Percentiles rank a stretch among this genome's conserved stretches.
phyloP scores from a whole-genome alignment of 345 rosid genomes.

The Atalantia buxifolia region DNA sequence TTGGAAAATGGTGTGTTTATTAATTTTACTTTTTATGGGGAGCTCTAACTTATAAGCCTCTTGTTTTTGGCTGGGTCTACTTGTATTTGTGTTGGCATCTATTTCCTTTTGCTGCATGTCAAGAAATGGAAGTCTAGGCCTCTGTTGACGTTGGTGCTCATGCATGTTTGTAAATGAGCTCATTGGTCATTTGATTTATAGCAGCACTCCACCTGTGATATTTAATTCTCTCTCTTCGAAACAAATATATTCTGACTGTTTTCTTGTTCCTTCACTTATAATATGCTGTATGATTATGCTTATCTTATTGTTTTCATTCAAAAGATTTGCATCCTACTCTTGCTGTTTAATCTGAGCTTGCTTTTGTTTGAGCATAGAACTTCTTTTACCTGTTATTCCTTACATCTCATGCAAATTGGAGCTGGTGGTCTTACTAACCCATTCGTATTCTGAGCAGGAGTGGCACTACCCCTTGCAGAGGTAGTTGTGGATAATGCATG shows the following conservation, averaged over 20 bases:
- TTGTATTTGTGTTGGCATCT: not conserved
- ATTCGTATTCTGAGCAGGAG: conserved; percentile 46
- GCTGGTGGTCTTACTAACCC: conserved; percentile 11
- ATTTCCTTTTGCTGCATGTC: not conserved
- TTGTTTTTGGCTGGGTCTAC: not conserved
- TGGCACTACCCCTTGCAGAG: conserved; percentile 61
- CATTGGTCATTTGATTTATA: not conserved
- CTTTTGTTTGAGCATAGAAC: not conserved
- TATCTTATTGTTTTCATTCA: not conserved
- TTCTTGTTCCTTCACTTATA: not conserved
- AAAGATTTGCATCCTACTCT: not conserved
- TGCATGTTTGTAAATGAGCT: not conserved
- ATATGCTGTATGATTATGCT: not conserved
- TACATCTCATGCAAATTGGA: not conserved
- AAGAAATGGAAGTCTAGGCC: not conserved
- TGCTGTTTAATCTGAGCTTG: not conserved
- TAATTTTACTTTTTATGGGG: not conserved
- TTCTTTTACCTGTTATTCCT: not conserved
- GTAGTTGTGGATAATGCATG: conserved; percentile 52
- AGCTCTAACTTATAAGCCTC: not conserved
- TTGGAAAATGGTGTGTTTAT: conserved; percentile 4
- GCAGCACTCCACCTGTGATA: not conserved
- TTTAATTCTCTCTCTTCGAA: not conserved
- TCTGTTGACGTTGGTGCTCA: not conserved
- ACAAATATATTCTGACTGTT: not conserved